phyloP scores from a whole-genome alignment of 2,329 filamentous ascomycete species.

The Phialocephala sp. region DNA sequence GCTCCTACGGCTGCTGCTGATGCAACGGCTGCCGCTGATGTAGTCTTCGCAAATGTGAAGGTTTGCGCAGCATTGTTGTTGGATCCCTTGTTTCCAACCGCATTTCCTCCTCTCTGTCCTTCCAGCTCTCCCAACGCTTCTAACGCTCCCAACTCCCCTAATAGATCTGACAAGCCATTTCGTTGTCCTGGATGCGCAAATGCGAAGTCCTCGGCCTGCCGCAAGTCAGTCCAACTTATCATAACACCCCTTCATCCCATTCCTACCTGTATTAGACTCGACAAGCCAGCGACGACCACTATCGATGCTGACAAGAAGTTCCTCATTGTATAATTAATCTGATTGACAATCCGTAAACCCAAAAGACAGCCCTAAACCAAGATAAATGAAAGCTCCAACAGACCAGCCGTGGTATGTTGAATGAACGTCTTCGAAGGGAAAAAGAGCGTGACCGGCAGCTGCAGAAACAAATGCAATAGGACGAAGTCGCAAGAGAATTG shows the following conservation, averaged over 20 bases:
- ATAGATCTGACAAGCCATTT: constrained; percentile 32
- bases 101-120: constrained; percentile 3
- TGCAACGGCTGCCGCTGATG: constrained; percentile 40
- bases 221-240: constrained; percentile 17
- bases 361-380: constrained; percentile 23
- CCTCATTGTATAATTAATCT: constrained; percentile 33
- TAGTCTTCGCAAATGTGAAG: constrained; percentile 17
- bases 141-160: constrained; percentile 32
- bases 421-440: constrained; percentile 29
- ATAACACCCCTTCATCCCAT: background rate
- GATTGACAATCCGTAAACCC: constrained; percentile 8
- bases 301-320: constrained; percentile 31
- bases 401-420: constrained; percentile 40
- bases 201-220: constrained; percentile 24
- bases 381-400: constrained; percentile 32
- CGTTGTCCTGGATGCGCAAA: constrained; percentile 20
- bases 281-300: constrained; percentile 31
- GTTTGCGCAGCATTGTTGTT: background rate
- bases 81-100: background rate
- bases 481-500: constrained; percentile 26
- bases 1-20: constrained; percentile 10
- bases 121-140: constrained; percentile 18
- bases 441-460: constrained; percentile 41
- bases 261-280: constrained; percentile 35
- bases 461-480: constrained; percentile 33